Conservation (phyloP, 345 rosid genomes). For the Odontarrhena argentea region DNA sequence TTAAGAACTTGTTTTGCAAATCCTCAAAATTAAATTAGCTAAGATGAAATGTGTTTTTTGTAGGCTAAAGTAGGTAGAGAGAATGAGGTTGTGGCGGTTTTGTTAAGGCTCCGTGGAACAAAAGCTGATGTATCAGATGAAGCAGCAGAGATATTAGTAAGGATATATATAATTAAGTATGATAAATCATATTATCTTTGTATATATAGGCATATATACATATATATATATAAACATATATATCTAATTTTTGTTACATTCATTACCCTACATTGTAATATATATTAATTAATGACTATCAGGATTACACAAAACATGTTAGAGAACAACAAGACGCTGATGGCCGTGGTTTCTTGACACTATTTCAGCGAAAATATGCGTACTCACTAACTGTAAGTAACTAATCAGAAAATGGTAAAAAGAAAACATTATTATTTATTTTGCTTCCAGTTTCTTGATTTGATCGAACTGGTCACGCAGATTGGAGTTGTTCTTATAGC, state of each 20-base stretch:
- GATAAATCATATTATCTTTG: constrained; percentile 2
- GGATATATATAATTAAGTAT: not conserved
- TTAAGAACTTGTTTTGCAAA: not conserved
- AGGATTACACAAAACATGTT: constrained; percentile 37
- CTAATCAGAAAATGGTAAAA: not conserved
- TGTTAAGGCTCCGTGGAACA: constrained; percentile 32
- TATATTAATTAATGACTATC: constrained; percentile 1
- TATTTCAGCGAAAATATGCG: constrained; percentile 37
- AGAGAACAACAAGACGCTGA: constrained; percentile 25
- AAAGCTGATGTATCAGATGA: constrained; percentile 38
- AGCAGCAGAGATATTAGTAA: constrained; percentile 42
- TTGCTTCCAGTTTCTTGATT: constrained; percentile 6
- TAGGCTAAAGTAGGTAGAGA: constrained; percentile 41
- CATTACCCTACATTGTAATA: not conserved
- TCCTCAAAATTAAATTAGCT: not conserved
- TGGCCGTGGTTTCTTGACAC: constrained; percentile 10
- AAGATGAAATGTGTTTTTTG: not conserved
- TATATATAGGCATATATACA: not conserved
- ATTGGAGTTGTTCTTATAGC: constrained; percentile 78
- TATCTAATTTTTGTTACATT: not conserved
- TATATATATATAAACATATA: not conserved
- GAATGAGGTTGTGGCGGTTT: constrained; percentile 24
- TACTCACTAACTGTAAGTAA: constrained; percentile 33
- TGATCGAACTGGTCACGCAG: constrained; percentile 27
- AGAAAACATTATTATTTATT: not conserved